A percentile compares a stretch with the other conserved stretches of the same genome.
phyloP scores from a whole-genome alignment of 768 basidiomycete genomes.

The Leucocoprinus birnbaumii region DNA sequence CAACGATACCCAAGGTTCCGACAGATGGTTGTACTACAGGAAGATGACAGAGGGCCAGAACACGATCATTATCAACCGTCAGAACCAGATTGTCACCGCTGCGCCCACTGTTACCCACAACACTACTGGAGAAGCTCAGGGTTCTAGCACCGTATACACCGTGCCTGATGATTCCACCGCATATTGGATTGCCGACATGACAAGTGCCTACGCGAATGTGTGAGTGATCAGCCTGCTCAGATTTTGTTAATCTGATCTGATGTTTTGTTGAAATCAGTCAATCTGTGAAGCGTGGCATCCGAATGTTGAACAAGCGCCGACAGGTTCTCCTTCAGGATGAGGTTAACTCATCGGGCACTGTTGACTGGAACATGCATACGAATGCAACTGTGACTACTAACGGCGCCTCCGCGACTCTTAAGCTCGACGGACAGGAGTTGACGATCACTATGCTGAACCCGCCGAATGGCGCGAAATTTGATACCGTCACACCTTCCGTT shows the following conservation, averaged over 20 bases:
- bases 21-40: slow-evolving; percentile 91
- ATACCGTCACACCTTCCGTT: slow-evolving; percentile 43
- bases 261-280: slow-evolving; percentile 33
- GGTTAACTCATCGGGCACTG: slow-evolving; percentile 50
- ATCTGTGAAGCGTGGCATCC: slow-evolving; percentile 81
- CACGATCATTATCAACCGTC: slow-evolving; percentile 71
- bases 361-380: slow-evolving; percentile 95
- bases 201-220: slow-evolving; percentile 73
- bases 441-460: slow-evolving; percentile 65
- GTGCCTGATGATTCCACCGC: slow-evolving; percentile 69
- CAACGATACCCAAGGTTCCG: slow-evolving; percentile 61
- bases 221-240: slow-evolving; percentile 35
- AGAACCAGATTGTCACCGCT: slow-evolving; percentile 79
- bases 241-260: not conserved
- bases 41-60: slow-evolving; percentile 98
- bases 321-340: slow-evolving; percentile 96
- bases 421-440: slow-evolving; percentile 67
- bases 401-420: slow-evolving; percentile 72
- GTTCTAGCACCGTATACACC: slow-evolving; percentile 76
- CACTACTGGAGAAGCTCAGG: slow-evolving; percentile 62
- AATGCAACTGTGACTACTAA: slow-evolving; percentile 68
- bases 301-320: slow-evolving; percentile 74
- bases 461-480: slow-evolving; percentile 64
- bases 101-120: slow-evolving; percentile 57
- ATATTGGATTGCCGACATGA: slow-evolving; percentile 77